These are phyloP conservation scores for Myriosclerotinia scirpicola DNA, from an alignment of 2,329 filamentous ascomycete species.

Conservation along the genomic window DNA sequence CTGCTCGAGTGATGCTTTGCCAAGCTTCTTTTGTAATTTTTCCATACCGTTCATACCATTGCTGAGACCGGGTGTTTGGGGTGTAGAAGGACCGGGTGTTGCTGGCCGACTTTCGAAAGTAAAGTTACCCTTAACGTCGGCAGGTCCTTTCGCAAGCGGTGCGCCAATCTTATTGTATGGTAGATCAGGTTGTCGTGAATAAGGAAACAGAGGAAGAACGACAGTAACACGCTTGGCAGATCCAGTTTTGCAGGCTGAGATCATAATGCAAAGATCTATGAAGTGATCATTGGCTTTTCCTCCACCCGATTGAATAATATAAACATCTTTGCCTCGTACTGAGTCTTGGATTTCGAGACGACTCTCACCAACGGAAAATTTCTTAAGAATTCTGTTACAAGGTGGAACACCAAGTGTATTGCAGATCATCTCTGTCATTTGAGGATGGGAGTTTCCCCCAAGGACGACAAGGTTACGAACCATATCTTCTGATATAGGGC, in stretches of 20 bases:
- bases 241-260: constrained; percentile 94
- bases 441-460: constrained; percentile 88
- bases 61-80: constrained; percentile 62
- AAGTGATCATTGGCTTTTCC: constrained; percentile 95
- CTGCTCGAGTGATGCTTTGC: constrained; percentile 63
- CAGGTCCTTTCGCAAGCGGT: constrained; percentile 71
- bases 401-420: constrained; percentile 83
- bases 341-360: constrained; percentile 95
- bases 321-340: constrained; percentile 97
- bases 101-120: constrained; percentile 92
- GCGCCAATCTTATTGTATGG: constrained; percentile 96
- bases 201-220: constrained; percentile 92
- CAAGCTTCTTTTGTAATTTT: constrained; percentile 69
- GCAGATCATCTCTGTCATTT: constrained; percentile 83
- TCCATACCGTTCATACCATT: constrained; percentile 61
- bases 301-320: constrained; percentile 93
- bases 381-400: constrained; percentile 79
- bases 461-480: constrained; percentile 94
- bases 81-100: constrained; percentile 73
- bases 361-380: constrained; percentile 94
- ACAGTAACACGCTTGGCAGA: constrained; percentile 92
- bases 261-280: constrained; percentile 95
- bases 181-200: constrained; percentile 92
- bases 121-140: constrained; percentile 57
- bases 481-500: constrained; percentile 53